Conservation (phyloP, 306 rosid genomes). For the Casuarina cunninghamiana region DNA sequence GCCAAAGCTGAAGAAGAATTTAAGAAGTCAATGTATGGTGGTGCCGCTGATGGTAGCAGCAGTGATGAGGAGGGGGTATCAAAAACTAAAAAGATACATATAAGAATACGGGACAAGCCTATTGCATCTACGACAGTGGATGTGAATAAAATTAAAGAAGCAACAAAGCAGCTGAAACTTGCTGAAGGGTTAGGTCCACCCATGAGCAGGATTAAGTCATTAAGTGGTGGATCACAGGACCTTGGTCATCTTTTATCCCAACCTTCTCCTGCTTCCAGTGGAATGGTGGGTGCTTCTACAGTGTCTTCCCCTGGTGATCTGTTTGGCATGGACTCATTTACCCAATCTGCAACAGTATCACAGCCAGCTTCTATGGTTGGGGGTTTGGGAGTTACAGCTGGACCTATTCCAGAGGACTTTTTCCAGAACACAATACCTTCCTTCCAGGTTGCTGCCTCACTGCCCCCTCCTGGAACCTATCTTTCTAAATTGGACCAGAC, state of each 20-base stretch:
- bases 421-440: constrained; percentile 93
- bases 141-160: constrained; percentile 92
- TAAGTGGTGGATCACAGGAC: constrained; percentile 69
- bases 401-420: constrained; percentile 98
- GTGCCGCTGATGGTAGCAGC: constrained; percentile 84
- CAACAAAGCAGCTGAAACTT: constrained; percentile 84
- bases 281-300: constrained; percentile 41
- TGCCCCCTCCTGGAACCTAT: constrained; percentile 84
- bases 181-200: constrained; percentile 66
- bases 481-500: constrained; percentile 68
- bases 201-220: constrained; percentile 68
- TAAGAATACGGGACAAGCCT: constrained; percentile 92
- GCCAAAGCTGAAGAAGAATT: constrained; percentile 98
- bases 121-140: constrained; percentile 71
- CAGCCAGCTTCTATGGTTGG: constrained; percentile 46
- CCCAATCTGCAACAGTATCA: constrained; percentile 51
- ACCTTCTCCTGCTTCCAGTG: constrained; percentile 46
- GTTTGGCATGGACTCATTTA: constrained; percentile 58
- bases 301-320: constrained; percentile 66
- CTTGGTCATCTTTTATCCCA: constrained; percentile 60
- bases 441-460: constrained; percentile 78
- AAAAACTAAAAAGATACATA: constrained; percentile 69
- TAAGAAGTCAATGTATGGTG: constrained; percentile 87
- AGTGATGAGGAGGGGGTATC: constrained; percentile 93
- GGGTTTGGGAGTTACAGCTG: constrained; percentile 49